Evolutionary conservation across 2,329 filamentous ascomycete species (phyloP).

Genomic region (Sclerotinia glacialis): DNA sequence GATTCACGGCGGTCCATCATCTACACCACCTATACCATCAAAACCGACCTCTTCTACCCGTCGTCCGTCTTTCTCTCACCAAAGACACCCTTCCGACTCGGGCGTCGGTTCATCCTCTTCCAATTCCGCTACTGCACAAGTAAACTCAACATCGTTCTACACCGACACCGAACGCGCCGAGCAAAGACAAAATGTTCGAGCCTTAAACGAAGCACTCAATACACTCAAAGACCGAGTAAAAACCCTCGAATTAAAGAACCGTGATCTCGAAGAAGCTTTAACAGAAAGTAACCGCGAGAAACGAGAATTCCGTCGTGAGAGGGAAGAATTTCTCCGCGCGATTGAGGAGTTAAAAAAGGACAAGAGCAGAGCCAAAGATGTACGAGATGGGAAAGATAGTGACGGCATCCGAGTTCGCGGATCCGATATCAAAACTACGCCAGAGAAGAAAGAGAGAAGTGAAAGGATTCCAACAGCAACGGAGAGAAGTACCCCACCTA

Average conservation of each 20-base stretch:
- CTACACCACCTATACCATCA: not conserved
- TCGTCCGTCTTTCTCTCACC: conserved; percentile 4
- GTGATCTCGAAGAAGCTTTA: conserved; percentile 21
- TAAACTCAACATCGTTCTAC: conserved; percentile 5
- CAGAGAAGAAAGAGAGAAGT: conserved; percentile 6
- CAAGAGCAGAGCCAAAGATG: not conserved
- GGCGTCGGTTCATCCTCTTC: conserved; percentile 19
- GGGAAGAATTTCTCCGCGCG: not conserved
- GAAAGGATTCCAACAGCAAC: not conserved
- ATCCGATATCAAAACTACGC: not conserved
- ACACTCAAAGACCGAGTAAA: conserved; percentile 16
- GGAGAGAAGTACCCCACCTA: conserved; percentile 12
- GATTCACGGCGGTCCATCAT: not conserved
- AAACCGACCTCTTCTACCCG: not conserved
- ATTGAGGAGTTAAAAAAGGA: conserved; percentile 13
- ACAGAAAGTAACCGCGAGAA: conserved; percentile 11
- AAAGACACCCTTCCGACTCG: conserved; percentile 7
- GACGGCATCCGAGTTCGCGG: conserved; percentile 12
- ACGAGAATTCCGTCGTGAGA: conserved; percentile 16
- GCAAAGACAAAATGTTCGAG: not conserved
- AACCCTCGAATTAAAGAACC: not conserved
- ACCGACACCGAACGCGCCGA: not conserved
- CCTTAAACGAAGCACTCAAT: conserved; percentile 8
- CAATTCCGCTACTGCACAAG: not conserved
- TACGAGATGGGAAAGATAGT: not conserved